These are phyloP conservation scores for Alternaria brassicae DNA, from an alignment of 2,329 filamentous ascomycete genomes.

Conservation along the genomic window DNA sequence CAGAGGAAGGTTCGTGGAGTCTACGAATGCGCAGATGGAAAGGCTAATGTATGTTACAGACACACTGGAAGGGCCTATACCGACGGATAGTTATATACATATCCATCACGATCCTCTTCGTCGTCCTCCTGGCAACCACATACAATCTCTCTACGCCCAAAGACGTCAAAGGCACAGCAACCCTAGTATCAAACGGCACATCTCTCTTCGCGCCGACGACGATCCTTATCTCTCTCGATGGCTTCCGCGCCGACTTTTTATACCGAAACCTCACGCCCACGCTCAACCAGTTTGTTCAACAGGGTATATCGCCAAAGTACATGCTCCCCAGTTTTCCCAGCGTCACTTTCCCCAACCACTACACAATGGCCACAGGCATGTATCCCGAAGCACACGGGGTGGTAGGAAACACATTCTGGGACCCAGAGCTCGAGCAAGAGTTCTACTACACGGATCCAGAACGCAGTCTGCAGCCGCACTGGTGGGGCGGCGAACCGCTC, in stretches of 20 bases:
- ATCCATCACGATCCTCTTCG: conserved; percentile 61
- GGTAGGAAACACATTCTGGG: conserved; percentile 95
- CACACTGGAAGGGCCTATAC: conserved; percentile 46
- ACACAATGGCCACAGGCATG: conserved; percentile 88
- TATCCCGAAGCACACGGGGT: conserved; percentile 93
- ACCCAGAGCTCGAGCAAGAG: conserved; percentile 74
- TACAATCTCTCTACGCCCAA: conserved; percentile 60
- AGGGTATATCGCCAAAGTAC: conserved; percentile 87
- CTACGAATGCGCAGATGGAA: conserved; percentile 45
- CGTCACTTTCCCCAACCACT: conserved; percentile 95
- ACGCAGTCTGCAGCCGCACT: conserved; percentile 81
- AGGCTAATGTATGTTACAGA: conserved; percentile 28
- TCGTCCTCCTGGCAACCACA: conserved; percentile 62
- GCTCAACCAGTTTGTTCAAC: conserved; percentile 76
- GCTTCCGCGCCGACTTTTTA: conserved; percentile 93
- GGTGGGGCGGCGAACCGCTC: conserved; percentile 94
- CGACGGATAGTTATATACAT: conserved; percentile 52
- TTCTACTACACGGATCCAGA: conserved; percentile 86
- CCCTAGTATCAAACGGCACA: conserved; percentile 75
- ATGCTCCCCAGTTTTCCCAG: conserved; percentile 96
- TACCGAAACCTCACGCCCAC: conserved; percentile 82
- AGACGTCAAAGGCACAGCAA: conserved; percentile 32
- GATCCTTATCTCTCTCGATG: conserved; percentile 91
- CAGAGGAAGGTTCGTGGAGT: conserved; percentile 39
- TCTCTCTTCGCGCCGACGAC: conserved; percentile 90